Conservation (phyloP, 495 filamentous ascomycete genomes). For the Hypoxylon fuscum region DNA sequence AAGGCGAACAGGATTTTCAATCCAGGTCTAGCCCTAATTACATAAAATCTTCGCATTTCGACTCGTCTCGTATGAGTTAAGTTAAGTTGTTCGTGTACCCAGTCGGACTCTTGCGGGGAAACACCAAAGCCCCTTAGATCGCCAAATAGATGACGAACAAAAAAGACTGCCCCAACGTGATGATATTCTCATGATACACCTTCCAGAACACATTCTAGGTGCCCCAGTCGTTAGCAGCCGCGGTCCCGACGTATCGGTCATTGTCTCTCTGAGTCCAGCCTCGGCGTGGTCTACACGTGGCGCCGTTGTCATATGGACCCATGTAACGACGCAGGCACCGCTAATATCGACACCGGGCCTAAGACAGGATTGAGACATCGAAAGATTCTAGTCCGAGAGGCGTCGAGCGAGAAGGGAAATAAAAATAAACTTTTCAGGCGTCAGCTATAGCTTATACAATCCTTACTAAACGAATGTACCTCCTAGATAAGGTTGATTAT, state of each 20-base stretch:
- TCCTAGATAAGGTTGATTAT: background rate
- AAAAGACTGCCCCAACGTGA: slow-evolving; percentile 5
- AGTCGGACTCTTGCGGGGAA: background rate
- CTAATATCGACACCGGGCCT: slow-evolving; percentile 11
- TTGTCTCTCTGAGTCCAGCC: slow-evolving; percentile 11
- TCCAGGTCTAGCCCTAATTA: no score
- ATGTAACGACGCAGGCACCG: background rate
- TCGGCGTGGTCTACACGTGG: slow-evolving; percentile 17
- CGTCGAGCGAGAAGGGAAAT: background rate
- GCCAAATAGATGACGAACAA: slow-evolving; percentile 2
- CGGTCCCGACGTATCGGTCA: slow-evolving; percentile 7
- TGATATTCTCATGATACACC: slow-evolving; percentile 15
- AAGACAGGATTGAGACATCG: slow-evolving; percentile 42
- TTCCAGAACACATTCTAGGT: background rate
- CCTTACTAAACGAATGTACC: background rate
- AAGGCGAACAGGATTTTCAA: no score
- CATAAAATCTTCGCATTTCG: background rate
- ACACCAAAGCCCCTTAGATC: background rate
- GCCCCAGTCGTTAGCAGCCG: slow-evolving; percentile 1
- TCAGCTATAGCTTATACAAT: background rate
- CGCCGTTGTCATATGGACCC: slow-evolving; percentile 6
- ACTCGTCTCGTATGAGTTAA: background rate
- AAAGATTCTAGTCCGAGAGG: slow-evolving; percentile 17
- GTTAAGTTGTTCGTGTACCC: slow-evolving; percentile 18
- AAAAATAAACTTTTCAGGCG: background rate